Conservation (phyloP, 805 yeast species). For the Metschnikowia shivogae region DNA sequence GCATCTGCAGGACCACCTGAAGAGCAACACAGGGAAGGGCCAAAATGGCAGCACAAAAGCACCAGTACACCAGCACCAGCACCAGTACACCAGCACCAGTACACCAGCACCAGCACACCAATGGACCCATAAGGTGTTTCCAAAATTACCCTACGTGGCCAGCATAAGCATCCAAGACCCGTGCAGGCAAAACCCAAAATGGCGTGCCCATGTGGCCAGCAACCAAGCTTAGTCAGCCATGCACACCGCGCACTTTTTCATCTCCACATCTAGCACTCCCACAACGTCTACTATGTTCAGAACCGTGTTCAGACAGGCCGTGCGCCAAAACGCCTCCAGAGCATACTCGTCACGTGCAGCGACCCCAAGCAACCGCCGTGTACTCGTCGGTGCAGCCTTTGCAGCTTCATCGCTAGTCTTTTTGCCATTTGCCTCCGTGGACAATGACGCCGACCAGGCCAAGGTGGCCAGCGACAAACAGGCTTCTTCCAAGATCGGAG, state of each 20-base stretch:
- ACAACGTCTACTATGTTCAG: constrained; percentile 11
- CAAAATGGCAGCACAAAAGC: no score
- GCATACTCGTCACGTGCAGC: constrained; percentile 10
- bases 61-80: no score
- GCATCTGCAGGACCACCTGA: no score
- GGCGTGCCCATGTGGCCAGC: not conserved
- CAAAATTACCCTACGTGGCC: no score
- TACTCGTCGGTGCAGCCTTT: constrained; percentile 8
- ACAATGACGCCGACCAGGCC: constrained; percentile 14
- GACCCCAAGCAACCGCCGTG: constrained; percentile 3
- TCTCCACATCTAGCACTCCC: not conserved
- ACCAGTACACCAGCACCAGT: no score
- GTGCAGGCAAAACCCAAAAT: not conserved
- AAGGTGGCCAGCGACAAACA: constrained; percentile 11
- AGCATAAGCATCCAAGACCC: no score
- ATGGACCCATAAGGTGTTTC: no score
- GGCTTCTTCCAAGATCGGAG: constrained; percentile 3
- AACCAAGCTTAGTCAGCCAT: constrained; percentile 3
- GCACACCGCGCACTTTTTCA: constrained; percentile 6
- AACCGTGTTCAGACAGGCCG: constrained; percentile 11
- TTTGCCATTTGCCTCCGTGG: constrained; percentile 7
- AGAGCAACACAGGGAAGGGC: no score
- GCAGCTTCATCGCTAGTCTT: constrained; percentile 8
- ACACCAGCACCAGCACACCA: no score
- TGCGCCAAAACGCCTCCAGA: constrained; percentile 13